Base-by-base conservation (phyloP, 2,329 filamentous ascomycete genomes). In the Beauveria varroae region DNA sequence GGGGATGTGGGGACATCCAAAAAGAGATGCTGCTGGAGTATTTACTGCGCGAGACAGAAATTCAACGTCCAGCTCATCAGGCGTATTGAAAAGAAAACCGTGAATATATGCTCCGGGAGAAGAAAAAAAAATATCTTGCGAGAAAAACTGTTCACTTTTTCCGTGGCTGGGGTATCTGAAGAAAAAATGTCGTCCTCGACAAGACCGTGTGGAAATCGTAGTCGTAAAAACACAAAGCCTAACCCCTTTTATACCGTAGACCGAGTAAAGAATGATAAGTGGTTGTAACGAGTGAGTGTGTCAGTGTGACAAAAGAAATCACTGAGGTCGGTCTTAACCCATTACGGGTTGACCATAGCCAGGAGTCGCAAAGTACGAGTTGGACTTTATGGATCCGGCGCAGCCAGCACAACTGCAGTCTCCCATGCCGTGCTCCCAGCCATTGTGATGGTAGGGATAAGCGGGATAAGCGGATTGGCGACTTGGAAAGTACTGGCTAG, bases 261-360 rank as follows among this genome's bases (percentile, higher is more conserved):
- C 62, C 65, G 47, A 65, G 56, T 50, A 47, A 58, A 53, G 46
- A 64, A 64, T 47, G 41, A 47, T 41, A 40, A 50, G 40, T 46
- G 28, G 57, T 50, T 47, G 44, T 55, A 64, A 63, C 63, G 64
- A 62, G 68, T 69, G 67, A 64, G 60, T 65, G 57, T 40, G 46
- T 60, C 37, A n/a, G 40, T 22, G 54, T 52, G 55, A 61, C 57
- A 63, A 65, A 59, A 64, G 62, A 64, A 66, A 66, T 63, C 63
- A 66, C 66, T 64, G 62, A 65, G 60, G 64, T 67, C 60, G 55
- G 63, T 63, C 59, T 75, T 69, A 83, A 58, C 82, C 82, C 70
- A 84, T 78, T 18, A 85, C 82, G 16, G 82, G 73, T 68, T 85
- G 83, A 30, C 79, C 76, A 61, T 82, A 85, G 47, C 70, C 72